Conservation (phyloP, 257 asterid species). For the Solanum boliviense region DNA sequence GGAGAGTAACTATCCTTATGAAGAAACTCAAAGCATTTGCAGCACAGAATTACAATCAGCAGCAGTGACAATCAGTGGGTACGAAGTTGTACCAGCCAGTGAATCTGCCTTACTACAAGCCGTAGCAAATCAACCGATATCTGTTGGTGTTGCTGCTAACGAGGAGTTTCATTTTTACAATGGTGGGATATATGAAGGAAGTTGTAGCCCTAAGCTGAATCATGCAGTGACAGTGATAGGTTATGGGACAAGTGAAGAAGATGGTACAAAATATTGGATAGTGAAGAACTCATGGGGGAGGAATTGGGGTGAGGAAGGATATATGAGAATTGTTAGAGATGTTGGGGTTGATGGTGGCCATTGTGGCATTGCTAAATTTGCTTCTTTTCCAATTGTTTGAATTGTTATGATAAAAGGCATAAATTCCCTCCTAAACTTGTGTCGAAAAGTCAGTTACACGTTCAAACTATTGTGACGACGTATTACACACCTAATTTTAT, state of each 20-base stretch:
- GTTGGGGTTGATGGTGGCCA: neutral
- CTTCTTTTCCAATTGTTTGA: neutral
- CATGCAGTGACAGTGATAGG: constrained; percentile 1
- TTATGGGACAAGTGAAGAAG: neutral
- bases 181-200: neutral
- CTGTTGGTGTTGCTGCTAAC: neutral
- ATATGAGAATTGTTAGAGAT: neutral
- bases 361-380: neutral
- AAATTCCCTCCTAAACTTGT: no score
- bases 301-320: neutral
- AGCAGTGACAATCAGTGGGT: neutral
- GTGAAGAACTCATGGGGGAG: constrained; percentile 2
- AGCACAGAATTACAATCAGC: neutral
- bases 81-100: neutral
- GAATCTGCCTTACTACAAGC: neutral
- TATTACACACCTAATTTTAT: no score
- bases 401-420: no score
- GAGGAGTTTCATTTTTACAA: neutral
- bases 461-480: no score
- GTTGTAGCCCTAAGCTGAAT: neutral
- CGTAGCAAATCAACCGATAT: neutral
- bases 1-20: neutral
- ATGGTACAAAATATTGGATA: neutral
- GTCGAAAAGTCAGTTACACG: no score
- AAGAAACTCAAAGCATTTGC: neutral